A percentile compares a stretch with the other conserved stretches of the same genome.
Conservation (phyloP, 2,329 filamentous ascomycete species). For the Claviceps humidiphila region DNA sequence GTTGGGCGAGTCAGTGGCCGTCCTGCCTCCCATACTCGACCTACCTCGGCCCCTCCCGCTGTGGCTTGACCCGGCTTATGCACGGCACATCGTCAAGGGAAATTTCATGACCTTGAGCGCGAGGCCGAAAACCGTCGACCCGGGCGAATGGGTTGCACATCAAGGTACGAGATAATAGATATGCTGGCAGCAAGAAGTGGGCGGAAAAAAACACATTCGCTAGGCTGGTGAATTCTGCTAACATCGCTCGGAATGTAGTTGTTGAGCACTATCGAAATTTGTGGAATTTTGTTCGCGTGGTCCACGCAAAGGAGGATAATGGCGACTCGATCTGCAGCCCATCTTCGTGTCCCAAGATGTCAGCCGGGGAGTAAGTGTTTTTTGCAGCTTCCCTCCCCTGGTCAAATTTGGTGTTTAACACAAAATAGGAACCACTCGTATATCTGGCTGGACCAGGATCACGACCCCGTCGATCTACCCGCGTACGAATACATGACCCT, state of each 20-base stretch:
- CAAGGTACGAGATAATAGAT: constrained; percentile 54
- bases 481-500: constrained; percentile 83
- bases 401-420: background rate
- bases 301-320: constrained; percentile 73
- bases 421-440: constrained; percentile 68
- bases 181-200: background rate
- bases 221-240: background rate
- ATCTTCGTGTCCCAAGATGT: constrained; percentile 78
- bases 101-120: constrained; percentile 95
- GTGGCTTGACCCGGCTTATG: constrained; percentile 63
- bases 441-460: constrained; percentile 68
- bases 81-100: constrained; percentile 83
- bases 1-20: background rate
- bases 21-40: background rate
- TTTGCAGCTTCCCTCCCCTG: background rate
- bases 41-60: constrained; percentile 52
- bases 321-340: constrained; percentile 72
- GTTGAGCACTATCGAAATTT: constrained; percentile 86
- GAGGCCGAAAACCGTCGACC: constrained; percentile 86
- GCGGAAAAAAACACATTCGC: background rate
- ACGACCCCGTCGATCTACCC: constrained; percentile 73
- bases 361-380: constrained; percentile 59
- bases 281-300: constrained; percentile 77
- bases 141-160: constrained; percentile 91
- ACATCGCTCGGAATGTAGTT: constrained; percentile 35